Evolutionary conservation across 2,329 filamentous ascomycete species (phyloP), one percentile per base, ranked within the genome.

Genomic region (Fusarium illudens): DNA sequence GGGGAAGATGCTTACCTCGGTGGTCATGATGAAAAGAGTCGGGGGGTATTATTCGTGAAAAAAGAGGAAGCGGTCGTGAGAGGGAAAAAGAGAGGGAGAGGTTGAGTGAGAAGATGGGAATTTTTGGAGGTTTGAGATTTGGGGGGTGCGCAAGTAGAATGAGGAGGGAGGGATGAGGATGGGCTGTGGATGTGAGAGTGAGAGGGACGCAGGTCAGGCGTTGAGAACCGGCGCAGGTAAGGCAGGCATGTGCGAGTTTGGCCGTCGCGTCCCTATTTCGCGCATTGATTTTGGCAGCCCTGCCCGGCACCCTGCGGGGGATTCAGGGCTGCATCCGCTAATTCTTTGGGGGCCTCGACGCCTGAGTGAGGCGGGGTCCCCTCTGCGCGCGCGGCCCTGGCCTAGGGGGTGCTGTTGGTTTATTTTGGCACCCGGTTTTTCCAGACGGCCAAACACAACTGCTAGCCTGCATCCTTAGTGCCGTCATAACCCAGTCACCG

Each of bases 11-110:
- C 67, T 68, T 77, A 79, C 77, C 76, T 79, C 77, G 66, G 75
- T 77, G 60, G 77, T 64, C 77, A 79, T 79, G 63, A 60, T 74
- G 67, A 69, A 67, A 44, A 67, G 62, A 69, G 60, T 65, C 63
- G 64, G 65, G 22, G 54, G 70, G 62, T 66, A 63, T 69, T 64
- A 57, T 62, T 67, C 62, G 64, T 63, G 61, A 70, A 68, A 59
- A 62, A 55, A 68, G 67, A 71, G 54, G 55, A 64, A 66, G 55
- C 58, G 56, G 61, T 69, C 54, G 50, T 68, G 54, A 66, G 71
- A 59, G 58, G 60, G 60, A 71, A 42, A 51, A 60, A 46, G 46
- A 58, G 56, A 48, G 52, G 57, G 56, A 68, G 58, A 70, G 59
- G 56, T 69, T 71, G 67, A 53, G 60, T 64, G 60, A 67, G 61